phyloP scores from a whole-genome alignment of 176 grass and related monocot genomes.

The Chrysopogon serrulatus region DNA sequence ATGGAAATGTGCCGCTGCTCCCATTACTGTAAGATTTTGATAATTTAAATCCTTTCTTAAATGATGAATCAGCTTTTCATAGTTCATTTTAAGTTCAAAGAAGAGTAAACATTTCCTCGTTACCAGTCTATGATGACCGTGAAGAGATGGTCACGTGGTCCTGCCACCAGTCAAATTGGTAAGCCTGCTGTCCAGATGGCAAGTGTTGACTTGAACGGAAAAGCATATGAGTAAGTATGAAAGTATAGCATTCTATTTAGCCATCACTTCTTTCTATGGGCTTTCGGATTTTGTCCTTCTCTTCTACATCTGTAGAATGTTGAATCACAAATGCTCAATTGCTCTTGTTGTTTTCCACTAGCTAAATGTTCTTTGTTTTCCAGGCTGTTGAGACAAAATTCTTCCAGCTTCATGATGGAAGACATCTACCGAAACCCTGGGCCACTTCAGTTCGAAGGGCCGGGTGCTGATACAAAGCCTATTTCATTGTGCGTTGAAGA shows the following conservation, averaged over 20 bases:
- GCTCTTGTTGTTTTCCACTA: neutral
- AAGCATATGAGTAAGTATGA: constrained; percentile 88
- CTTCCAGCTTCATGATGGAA: constrained; percentile 79
- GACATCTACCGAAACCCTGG: constrained; percentile 98
- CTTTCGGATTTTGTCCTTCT: neutral
- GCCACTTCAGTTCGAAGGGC: constrained; percentile 81
- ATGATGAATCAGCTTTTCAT: neutral
- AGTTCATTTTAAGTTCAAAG: neutral
- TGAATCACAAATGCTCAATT: neutral
- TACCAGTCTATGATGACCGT: constrained; percentile 95
- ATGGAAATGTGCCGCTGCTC: constrained; percentile 93
- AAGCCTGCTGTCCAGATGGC: constrained; percentile 97
- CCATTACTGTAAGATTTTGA: constrained; percentile 73
- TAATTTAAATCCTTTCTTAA: neutral
- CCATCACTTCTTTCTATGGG: neutral
- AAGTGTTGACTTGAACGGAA: constrained; percentile 86
- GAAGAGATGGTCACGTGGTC: constrained; percentile 80
- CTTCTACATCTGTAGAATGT: neutral
- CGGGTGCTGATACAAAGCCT: constrained; percentile 71
- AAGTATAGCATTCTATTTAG: neutral
- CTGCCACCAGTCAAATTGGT: constrained; percentile 63
- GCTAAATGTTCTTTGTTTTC: neutral
- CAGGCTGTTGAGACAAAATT: constrained; percentile 75
- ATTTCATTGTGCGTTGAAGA: constrained; percentile 90
- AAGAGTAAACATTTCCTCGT: neutral